Conservation (phyloP, 2,329 filamentous ascomycete genomes). For the Cytospora leucostoma region DNA sequence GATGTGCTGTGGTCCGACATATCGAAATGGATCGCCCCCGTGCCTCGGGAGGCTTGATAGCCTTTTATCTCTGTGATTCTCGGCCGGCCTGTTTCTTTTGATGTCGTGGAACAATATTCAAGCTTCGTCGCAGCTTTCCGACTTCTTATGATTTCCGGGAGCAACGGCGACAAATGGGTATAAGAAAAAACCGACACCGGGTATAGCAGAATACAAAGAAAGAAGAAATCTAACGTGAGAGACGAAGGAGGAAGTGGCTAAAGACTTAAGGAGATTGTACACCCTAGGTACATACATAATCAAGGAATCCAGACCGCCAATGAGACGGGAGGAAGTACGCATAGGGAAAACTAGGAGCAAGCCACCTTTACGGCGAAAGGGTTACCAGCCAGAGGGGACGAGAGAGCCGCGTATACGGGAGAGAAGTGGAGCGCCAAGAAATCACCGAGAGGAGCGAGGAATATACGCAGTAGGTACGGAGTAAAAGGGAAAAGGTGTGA, state of each 20-base stretch:
- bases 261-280: not conserved
- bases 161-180: not conserved
- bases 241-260: not conserved
- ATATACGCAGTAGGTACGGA: not conserved
- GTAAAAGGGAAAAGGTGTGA: not conserved
- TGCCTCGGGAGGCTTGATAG: not conserved
- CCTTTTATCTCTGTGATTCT: not conserved
- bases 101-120: not conserved
- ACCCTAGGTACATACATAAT: conserved; percentile 3
- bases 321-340: not conserved
- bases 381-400: conserved; percentile 3
- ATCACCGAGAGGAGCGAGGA: not conserved
- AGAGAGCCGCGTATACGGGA: not conserved
- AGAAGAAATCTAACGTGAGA: conserved; percentile 3
- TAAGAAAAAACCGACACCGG: not conserved
- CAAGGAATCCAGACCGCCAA: not conserved
- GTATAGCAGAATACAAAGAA: not conserved
- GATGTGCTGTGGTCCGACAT: not conserved
- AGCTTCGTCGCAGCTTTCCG: not conserved
- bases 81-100: not conserved
- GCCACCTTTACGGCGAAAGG: not conserved
- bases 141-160: not conserved
- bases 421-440: not conserved
- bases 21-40: not conserved
- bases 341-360: conserved; percentile 2